Conservation (phyloP, 2,329 filamentous ascomycete species). For the Pyricularia pennisetigena region DNA sequence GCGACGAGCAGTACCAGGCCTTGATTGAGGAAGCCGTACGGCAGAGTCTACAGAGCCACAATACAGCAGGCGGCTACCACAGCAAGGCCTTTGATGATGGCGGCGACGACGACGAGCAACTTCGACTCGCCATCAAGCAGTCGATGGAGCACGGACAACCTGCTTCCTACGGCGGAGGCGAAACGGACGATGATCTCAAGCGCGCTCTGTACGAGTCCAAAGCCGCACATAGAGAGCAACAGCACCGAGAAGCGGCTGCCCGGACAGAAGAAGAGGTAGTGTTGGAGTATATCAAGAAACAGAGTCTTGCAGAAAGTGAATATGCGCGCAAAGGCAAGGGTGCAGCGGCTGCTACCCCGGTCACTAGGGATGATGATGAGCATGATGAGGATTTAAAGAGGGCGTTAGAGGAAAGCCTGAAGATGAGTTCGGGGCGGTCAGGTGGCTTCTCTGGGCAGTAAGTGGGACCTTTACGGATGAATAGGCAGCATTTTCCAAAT, state of each 20-base stretch:
- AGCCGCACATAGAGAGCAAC: conserved; percentile 31
- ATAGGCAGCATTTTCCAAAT: not conserved
- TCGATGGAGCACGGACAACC: conserved; percentile 11
- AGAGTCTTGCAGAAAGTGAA: conserved; percentile 62
- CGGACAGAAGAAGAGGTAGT: conserved; percentile 62
- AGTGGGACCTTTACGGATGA: not conserved
- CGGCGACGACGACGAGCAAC: conserved; percentile 39
- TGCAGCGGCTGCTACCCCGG: not conserved
- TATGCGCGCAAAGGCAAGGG: conserved; percentile 25
- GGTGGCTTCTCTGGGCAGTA: not conserved
- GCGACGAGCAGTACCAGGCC: conserved; percentile 48
- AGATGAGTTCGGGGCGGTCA: not conserved
- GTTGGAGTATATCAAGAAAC: conserved; percentile 67
- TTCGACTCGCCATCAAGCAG: conserved; percentile 43
- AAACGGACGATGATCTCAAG: conserved; percentile 22
- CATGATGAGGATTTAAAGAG: conserved; percentile 45
- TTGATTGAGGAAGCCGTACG: conserved; percentile 46
- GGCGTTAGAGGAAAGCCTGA: conserved; percentile 47
- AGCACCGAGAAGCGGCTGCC: conserved; percentile 24
- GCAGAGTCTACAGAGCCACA: conserved; percentile 31
- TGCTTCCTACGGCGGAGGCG: not conserved
- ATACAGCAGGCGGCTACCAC: conserved; percentile 3
- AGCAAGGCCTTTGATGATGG: conserved; percentile 10
- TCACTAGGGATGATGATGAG: conserved; percentile 22
- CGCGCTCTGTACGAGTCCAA: conserved; percentile 37